These are phyloP conservation scores for Fusarium algeriense DNA, from an alignment of 2,329 filamentous ascomycete genomes.

Conservation along the genomic window DNA sequence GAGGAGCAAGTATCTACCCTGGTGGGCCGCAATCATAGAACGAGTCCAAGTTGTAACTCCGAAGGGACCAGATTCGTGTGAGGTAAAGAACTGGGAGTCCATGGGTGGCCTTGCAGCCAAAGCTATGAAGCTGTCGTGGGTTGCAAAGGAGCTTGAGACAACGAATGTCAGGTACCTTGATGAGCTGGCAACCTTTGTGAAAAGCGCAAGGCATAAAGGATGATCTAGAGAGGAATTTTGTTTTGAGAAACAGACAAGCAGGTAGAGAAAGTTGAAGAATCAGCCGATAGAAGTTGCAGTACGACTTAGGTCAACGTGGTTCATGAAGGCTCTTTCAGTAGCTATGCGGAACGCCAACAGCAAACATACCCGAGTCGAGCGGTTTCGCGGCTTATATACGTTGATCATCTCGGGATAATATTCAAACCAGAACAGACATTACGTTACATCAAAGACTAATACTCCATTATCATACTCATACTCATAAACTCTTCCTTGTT, in stretches of 20 bases:
- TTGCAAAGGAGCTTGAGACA: background rate
- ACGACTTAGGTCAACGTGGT: no score
- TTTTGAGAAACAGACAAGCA: no score
- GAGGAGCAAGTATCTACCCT: background rate
- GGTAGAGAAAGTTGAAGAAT: no score
- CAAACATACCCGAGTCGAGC: no score
- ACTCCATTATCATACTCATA: background rate
- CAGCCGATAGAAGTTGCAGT: no score
- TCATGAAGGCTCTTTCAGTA: no score
- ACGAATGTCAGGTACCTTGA: background rate
- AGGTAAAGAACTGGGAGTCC: constrained; percentile 2
- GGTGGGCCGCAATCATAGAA: background rate
- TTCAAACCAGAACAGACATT: background rate
- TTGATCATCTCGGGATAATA: fast-evolving
- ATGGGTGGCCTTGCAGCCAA: background rate
- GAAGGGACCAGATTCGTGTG: background rate
- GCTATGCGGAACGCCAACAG: no score
- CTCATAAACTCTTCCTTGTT: constrained; percentile 11
- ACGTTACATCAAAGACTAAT: background rate
- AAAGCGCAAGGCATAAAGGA: background rate
- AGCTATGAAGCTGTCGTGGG: background rate
- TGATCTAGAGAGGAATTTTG: no score
- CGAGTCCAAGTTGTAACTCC: background rate
- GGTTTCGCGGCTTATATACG: background rate
- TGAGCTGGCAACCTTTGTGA: background rate